phyloP scores from a whole-genome alignment of 345 rosid species.

The Dovyalis caffra region DNA sequence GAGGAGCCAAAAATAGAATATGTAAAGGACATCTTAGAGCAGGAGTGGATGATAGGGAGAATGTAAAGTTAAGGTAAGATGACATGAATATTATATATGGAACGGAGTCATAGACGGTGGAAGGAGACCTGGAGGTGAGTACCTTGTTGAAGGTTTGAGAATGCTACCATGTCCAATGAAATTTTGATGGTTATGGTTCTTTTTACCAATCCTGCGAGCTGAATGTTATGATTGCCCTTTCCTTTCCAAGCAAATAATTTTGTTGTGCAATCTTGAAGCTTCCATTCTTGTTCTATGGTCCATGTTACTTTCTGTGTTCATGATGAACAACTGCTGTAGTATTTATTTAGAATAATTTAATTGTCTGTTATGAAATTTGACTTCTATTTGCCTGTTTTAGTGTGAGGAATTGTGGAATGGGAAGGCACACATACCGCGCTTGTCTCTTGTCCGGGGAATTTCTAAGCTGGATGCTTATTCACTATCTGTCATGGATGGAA shows the following conservation, averaged over 20 bases:
- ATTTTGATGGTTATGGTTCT: background rate
- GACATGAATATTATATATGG: background rate
- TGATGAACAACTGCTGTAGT: background rate
- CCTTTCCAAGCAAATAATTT: background rate
- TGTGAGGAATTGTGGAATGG: slow-evolving; percentile 53
- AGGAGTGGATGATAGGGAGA: background rate
- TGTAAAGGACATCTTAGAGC: background rate
- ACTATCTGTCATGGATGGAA: slow-evolving; percentile 50
- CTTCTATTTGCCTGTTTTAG: slow-evolving; percentile 22
- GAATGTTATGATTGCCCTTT: background rate
- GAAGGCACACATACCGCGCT: slow-evolving; percentile 60
- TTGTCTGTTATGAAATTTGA: background rate
- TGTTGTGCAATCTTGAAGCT: background rate
- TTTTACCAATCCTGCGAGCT: background rate
- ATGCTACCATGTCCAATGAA: background rate
- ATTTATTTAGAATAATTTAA: background rate
- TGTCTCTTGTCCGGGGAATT: slow-evolving; percentile 46
- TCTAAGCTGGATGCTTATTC: slow-evolving; percentile 58
- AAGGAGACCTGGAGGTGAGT: background rate
- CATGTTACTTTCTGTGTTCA: background rate
- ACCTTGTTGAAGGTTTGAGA: background rate
- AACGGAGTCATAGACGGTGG: background rate
- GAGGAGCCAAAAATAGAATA: background rate
- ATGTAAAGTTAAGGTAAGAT: background rate
- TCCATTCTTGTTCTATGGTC: background rate